Evolutionary conservation across 2,329 filamentous ascomycete species (phyloP).

Genomic region (Fusarium miscanthi): DNA sequence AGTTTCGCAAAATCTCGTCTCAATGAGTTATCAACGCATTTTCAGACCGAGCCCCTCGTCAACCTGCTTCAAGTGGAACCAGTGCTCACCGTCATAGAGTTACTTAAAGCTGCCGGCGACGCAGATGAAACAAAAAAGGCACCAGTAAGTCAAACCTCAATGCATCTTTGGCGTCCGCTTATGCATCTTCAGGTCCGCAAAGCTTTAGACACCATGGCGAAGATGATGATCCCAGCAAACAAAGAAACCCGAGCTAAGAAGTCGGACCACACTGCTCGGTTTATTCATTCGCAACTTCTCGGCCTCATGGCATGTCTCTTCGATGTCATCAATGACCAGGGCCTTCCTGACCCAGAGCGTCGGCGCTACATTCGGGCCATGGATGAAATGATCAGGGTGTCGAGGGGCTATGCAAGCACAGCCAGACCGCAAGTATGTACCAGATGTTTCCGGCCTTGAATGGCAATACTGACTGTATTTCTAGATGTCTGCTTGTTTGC

Average conservation of each 20-base stretch:
- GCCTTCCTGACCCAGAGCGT: constrained; percentile 73
- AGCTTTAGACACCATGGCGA: constrained; percentile 60
- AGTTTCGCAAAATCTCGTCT: constrained; percentile 75
- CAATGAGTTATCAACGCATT: constrained; percentile 74
- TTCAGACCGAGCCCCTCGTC: constrained; percentile 73
- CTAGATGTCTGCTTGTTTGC: constrained; percentile 90
- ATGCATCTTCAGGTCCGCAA: constrained; percentile 56
- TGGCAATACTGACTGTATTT: not conserved
- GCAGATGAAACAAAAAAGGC: constrained; percentile 66
- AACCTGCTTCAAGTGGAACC: constrained; percentile 80
- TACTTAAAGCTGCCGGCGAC: constrained; percentile 83
- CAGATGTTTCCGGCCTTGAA: not conserved
- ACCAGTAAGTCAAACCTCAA: constrained; percentile 60
- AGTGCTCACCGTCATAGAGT: constrained; percentile 79
- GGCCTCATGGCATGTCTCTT: constrained; percentile 88
- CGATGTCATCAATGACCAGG: constrained; percentile 78
- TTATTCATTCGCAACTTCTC: constrained; percentile 85
- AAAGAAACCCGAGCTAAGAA: constrained; percentile 61
- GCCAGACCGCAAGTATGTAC: constrained; percentile 84
- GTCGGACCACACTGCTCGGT: constrained; percentile 72
- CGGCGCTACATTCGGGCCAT: constrained; percentile 83
- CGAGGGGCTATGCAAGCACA: constrained; percentile 77
- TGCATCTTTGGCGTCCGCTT: constrained; percentile 31
- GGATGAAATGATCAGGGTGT: constrained; percentile 85
- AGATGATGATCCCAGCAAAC: constrained; percentile 53